phyloP scores from a whole-genome alignment of 2,329 filamentous ascomycete species.

The Colletotrichum sp. region DNA sequence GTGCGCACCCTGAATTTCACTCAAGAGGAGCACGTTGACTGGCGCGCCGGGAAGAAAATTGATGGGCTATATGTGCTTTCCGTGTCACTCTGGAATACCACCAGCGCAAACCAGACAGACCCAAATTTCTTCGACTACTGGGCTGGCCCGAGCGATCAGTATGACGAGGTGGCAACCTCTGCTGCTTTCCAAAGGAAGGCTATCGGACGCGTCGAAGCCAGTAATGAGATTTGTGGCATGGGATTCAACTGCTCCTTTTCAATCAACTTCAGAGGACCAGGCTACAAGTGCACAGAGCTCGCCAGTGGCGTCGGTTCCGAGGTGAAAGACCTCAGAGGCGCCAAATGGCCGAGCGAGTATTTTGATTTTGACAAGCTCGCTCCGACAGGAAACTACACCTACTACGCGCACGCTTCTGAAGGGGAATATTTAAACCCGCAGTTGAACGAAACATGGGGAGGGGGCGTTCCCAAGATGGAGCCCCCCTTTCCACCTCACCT shows the following conservation, averaged over 20 bases:
- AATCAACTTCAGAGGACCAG: slow-evolving; percentile 36
- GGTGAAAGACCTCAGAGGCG: slow-evolving; percentile 25
- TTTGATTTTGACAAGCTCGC: slow-evolving; percentile 31
- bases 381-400: slow-evolving; percentile 33
- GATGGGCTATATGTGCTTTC: slow-evolving; percentile 30
- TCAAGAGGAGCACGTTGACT: slow-evolving; percentile 37
- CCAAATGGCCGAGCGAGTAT: slow-evolving; percentile 21
- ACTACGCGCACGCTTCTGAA: slow-evolving; percentile 28
- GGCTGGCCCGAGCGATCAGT: slow-evolving; percentile 26
- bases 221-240: slow-evolving; percentile 33
- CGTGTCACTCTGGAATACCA: slow-evolving; percentile 36
- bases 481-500: slow-evolving; percentile 29
- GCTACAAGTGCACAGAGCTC: slow-evolving; percentile 38
- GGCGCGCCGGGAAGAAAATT: slow-evolving; percentile 31
- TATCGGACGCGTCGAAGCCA: slow-evolving; percentile 27
- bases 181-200: slow-evolving; percentile 27
- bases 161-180: slow-evolving; percentile 31
- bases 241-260: slow-evolving; percentile 40
- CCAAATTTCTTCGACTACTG: slow-evolving; percentile 38
- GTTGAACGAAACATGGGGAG: slow-evolving; percentile 23
- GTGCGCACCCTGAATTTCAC: slow-evolving; percentile 37
- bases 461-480: slow-evolving; percentile 28
- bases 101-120: slow-evolving; percentile 18
- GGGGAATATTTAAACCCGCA: slow-evolving; percentile 33
- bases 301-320: slow-evolving; percentile 29